Evolutionary conservation across 202 grass and related monocot species (phyloP).

Genomic region (Setaria italica): DNA sequence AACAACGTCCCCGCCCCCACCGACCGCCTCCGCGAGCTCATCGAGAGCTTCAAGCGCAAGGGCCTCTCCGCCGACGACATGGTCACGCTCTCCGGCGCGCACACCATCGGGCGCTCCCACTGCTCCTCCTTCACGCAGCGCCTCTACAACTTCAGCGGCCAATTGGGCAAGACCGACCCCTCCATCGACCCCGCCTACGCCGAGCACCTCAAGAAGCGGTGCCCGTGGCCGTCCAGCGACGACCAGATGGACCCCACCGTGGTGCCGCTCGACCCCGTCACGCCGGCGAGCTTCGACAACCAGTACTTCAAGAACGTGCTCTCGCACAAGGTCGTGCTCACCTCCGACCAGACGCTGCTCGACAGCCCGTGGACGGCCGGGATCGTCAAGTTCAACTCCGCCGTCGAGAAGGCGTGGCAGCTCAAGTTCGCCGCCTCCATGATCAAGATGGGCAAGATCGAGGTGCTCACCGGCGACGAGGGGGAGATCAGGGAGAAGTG

Average conservation of each 20-base stretch:
- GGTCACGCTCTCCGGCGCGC: constrained; percentile 62
- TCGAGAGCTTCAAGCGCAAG: constrained; percentile 39
- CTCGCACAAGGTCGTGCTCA: constrained; percentile 32
- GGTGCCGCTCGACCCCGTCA: constrained; percentile 29
- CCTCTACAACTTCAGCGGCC: constrained; percentile 52
- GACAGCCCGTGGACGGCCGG: neutral
- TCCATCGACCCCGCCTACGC: constrained; percentile 32
- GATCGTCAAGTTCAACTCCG: constrained; percentile 21
- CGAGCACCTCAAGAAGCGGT: neutral
- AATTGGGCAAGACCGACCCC: constrained; percentile 10
- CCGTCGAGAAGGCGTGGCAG: constrained; percentile 22
- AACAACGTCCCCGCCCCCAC: constrained; percentile 36
- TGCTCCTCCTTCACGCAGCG: constrained; percentile 53
- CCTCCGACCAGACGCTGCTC: constrained; percentile 56
- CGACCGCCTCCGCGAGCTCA: neutral
- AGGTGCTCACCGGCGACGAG: constrained; percentile 43
- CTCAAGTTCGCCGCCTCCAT: constrained; percentile 54
- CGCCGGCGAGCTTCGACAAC: constrained; percentile 54
- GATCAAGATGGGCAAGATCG: constrained; percentile 53
- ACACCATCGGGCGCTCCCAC: constrained; percentile 61
- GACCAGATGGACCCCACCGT: constrained; percentile 19
- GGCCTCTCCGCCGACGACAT: constrained; percentile 48
- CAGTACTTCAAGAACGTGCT: constrained; percentile 66
- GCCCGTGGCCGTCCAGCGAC: constrained; percentile 35
- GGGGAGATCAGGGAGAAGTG: constrained; percentile 68